A percentile compares a stretch with the other conserved stretches of the same genome.
phyloP scores from a whole-genome alignment of 148 eudicot species.

The Fagopyrum esculentum region DNA sequence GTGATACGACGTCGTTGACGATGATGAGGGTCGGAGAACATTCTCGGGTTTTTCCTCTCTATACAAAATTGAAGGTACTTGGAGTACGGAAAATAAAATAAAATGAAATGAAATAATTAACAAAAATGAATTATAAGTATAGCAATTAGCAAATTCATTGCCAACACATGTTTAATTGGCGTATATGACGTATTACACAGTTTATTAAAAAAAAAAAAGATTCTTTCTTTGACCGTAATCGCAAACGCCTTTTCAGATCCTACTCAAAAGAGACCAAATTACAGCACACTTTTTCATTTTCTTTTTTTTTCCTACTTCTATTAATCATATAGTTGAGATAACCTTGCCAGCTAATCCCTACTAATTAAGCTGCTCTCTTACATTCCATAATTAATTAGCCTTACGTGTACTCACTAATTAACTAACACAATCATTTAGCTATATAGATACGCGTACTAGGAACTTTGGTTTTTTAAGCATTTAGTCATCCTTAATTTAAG shows the following conservation, averaged over 20 bases:
- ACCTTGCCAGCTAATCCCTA: not conserved
- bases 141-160: not conserved
- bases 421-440: too few relatives aligned
- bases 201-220: not conserved
- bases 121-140: not conserved
- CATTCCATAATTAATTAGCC: too few relatives aligned
- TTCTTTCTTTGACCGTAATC: not conserved
- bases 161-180: conserved; percentile 9
- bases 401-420: too few relatives aligned
- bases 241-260: not conserved
- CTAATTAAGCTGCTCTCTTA: not conserved
- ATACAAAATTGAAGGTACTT: not conserved
- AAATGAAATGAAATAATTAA: not conserved
- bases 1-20: not conserved
- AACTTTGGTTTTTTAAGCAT: too few relatives aligned
- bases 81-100: not conserved
- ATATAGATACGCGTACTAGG: too few relatives aligned
- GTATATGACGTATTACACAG: not conserved
- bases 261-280: conserved; percentile 9
- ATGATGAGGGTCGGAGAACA: not conserved
- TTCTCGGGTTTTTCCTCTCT: not conserved
- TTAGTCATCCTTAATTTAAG: too few relatives aligned
- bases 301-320: too few relatives aligned
- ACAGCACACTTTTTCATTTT: conserved; percentile 7
- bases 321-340: not conserved